Conservation (phyloP, 75 land plant genomes). For the Pinus tabuliformis region DNA sequence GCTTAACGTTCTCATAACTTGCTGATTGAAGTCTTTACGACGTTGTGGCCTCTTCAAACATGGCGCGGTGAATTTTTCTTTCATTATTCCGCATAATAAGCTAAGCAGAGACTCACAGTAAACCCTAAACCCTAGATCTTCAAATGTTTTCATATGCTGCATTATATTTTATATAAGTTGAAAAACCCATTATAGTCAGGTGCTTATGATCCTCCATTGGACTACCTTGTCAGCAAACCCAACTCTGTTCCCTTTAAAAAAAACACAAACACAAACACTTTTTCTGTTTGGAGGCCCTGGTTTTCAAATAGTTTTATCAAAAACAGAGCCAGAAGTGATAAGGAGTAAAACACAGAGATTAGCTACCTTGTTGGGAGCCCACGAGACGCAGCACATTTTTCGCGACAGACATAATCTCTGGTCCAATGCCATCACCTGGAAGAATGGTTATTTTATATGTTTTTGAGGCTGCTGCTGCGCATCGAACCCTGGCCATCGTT, state of each 20-base stretch:
- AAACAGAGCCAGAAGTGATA: not conserved
- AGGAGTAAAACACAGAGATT: not conserved
- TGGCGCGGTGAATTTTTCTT: no score
- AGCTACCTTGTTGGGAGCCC: slow-evolving; percentile 67
- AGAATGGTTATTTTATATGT: slow-evolving; percentile 73
- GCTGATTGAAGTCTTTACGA: no score
- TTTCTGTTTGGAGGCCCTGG: no score
- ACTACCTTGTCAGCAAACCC: no score
- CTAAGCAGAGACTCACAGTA: no score
- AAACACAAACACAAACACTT: not conserved
- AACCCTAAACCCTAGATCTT: not conserved
- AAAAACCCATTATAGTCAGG: not conserved
- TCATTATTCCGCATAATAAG: no score
- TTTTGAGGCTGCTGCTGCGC: slow-evolving; percentile 24
- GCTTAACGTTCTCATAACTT: no score
- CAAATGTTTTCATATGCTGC: not conserved
- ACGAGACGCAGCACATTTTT: slow-evolving; percentile 63
- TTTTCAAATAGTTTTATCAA: not conserved
- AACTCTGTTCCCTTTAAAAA: not conserved
- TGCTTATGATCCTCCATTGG: no score
- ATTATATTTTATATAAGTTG: no score
- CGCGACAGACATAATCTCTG: slow-evolving; percentile 87
- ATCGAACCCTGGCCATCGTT: slow-evolving; percentile 17
- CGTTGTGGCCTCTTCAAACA: no score
- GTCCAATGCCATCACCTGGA: slow-evolving; percentile 98